Percentiles rank a stretch among this genome's conserved stretches.
Evolutionary conservation across 768 basidiomycete genomes (phyloP).

Genomic region (Suillus weaverae): DNA sequence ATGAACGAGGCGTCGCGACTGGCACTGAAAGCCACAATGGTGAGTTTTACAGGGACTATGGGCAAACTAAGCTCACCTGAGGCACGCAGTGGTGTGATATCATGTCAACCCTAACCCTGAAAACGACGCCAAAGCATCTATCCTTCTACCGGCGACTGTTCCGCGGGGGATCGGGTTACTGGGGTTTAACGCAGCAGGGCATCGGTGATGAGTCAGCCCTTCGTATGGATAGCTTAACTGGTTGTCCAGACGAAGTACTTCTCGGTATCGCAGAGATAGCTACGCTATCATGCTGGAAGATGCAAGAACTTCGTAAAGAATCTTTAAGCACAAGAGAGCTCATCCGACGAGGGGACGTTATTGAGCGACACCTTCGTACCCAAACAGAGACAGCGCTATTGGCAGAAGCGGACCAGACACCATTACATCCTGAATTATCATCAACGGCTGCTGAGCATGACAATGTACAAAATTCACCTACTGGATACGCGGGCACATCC

Average conservation of each 20-base stretch:
- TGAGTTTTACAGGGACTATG: slow-evolving; percentile 38
- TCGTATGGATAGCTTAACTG: slow-evolving; percentile 68
- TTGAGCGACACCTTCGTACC: slow-evolving; percentile 65
- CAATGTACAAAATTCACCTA: slow-evolving; percentile 17
- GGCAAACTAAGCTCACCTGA: slow-evolving; percentile 8
- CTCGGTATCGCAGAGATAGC: slow-evolving; percentile 75
- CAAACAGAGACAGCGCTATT: slow-evolving; percentile 35
- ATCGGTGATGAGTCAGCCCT: slow-evolving; percentile 43
- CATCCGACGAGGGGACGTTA: slow-evolving; percentile 66
- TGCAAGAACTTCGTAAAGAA: slow-evolving; percentile 58
- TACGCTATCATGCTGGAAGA: slow-evolving; percentile 76
- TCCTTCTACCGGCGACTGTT: slow-evolving; percentile 67
- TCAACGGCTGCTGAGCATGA: slow-evolving; percentile 10
- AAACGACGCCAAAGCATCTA: slow-evolving; percentile 64
- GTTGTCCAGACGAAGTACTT: slow-evolving; percentile 78
- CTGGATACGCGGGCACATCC: slow-evolving; percentile 32
- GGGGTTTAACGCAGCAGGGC: slow-evolving; percentile 33
- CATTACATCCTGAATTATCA: slow-evolving; percentile 43
- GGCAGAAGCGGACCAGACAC: slow-evolving; percentile 34
- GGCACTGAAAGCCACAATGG: slow-evolving; percentile 71
- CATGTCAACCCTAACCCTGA: slow-evolving; percentile 62
- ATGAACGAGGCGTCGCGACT: slow-evolving; percentile 56
- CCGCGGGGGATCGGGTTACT: slow-evolving; percentile 49
- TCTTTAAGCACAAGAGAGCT: slow-evolving; percentile 74
- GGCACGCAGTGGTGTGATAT: slow-evolving; percentile 71